Evolutionary conservation across 768 basidiomycete genomes (phyloP), one percentile per base, ranked within the genome.

Genomic region (Rubroboletus satanas): DNA sequence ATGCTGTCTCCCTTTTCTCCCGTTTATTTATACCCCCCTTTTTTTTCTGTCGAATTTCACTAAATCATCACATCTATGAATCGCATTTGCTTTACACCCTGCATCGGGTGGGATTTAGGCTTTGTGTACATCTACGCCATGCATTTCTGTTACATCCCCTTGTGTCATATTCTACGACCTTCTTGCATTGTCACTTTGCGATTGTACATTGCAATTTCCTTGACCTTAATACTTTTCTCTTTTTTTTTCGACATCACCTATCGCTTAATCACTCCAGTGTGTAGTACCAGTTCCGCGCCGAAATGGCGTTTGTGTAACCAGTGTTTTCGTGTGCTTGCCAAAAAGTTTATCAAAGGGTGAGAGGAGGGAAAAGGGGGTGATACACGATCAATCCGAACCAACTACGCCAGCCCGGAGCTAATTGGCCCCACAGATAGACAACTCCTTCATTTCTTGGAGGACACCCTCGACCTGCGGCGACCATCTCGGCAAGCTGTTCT

Each of bases 381-480:
- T 60, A 62, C 55, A 59, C n/a, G 43, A 35, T 15, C 15, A 28
- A 18, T 17, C 21, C 53, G 43, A 11, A 39, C 1, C 10, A 14
- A 39, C 41, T 38, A 32, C 5, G 5, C 21, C 26, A 14, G 4
- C 9, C n/a, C 23, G 28, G 1, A 38, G 29, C 49, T 68, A 75
- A 56, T 65, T 75, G 46, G 66, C 88, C 14, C 94, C 94, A 66
- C 91, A 97, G 64, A 99, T 99, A 7, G 90, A 90, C 48, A 98
- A 74, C 65, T 96, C 94, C 68, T 85, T 84, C 94, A 99, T 98
- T 74, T 98, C 93, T 65, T 93, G 90, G 45, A 99, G 75, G n/a
- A 94, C 91, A 15, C 85, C 87, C 72, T 98, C 97, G n/a, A 98
- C 93, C 87, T 90, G 53, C 18, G 33, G 53, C 18, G 33, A 56